Base-by-base conservation (phyloP, 495 filamentous ascomycete species). In the Annulohypoxylon nitens region DNA sequence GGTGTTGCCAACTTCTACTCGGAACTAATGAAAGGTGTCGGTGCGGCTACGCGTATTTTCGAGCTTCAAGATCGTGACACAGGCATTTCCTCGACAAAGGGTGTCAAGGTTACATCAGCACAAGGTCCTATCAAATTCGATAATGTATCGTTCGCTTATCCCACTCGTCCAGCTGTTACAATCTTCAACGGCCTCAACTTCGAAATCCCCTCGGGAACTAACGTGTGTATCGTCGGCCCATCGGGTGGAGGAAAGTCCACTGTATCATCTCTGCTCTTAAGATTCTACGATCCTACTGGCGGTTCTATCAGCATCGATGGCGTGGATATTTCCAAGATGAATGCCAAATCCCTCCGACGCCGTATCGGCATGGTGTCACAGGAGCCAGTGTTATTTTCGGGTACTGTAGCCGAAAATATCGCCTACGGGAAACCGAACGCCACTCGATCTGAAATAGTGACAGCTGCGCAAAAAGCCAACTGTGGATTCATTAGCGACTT, bases 11-110 rank as follows among this genome's bases (percentile, higher is more conserved):
- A 91, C 74, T 99, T 99, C 83, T 98, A 97, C 83, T 97, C 94
- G 9, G 96, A 99, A 79, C 88, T 99, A 18, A 98, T 98, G 96
- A 98, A 98, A 78, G 97, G 97, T 43, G 96, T 97, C 23, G 96
- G 96, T 74, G 96, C 96, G 41, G 97, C 96, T 11, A 95, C 91
- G 76, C 92, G 96, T 26, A 86, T 99, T 6, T 99, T 99, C 78
- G 96, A 99, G 78, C 86, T 99, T 4, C 95, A 98, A 80, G 96
- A 99, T 81, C 92, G 96, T 67, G 87, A 97, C 48, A 91, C 94
- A 0, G 91, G 89, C 2, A 98, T 98, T 61, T 90, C 89, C 11
- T 88, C 94, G 2, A 99, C 96, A 1, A 88, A 90, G 39, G 96
- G 96, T 62, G 74, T 84, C 18, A 90, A 89, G 63, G 92, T 98